phyloP scores from a whole-genome alignment of 352 stramenopile genomes.

The Phytopythium aichiense region DNA sequence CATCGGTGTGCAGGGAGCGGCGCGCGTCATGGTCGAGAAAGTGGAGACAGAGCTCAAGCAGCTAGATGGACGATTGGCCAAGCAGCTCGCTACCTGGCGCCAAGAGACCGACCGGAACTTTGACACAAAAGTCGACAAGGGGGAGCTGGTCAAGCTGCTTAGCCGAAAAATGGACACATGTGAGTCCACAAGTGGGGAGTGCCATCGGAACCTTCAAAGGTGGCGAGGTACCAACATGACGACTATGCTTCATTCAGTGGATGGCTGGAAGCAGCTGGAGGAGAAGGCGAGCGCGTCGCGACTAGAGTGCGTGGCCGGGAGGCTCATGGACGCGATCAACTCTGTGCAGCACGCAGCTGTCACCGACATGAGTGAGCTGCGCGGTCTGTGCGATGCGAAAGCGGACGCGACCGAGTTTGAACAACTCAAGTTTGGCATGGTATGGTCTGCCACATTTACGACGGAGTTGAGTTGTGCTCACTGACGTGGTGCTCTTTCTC shows the following conservation, averaged over 20 bases:
- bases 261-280: conserved; percentile 32
- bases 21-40: conserved; percentile 6
- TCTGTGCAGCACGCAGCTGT: conserved; percentile 18
- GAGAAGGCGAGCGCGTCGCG: conserved; percentile 26
- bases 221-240: background rate
- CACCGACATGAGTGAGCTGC: conserved; percentile 22
- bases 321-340: conserved; percentile 25
- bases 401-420: conserved; percentile 19
- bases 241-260: conserved; percentile 14
- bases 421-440: conserved; percentile 42
- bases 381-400: conserved; percentile 14
- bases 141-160: conserved; percentile 30
- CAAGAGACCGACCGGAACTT: conserved; percentile 20
- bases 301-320: conserved; percentile 24
- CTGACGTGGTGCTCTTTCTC: background rate
- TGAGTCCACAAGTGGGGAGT: conserved; percentile 10
- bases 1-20: conserved; percentile 6
- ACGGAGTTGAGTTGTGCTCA: background rate
- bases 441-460: conserved; percentile 3
- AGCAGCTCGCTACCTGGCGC: conserved; percentile 12
- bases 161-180: conserved; percentile 35
- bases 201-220: background rate
- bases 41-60: conserved; percentile 11
- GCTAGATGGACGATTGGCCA: conserved; percentile 18
- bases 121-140: conserved; percentile 21